phyloP scores from a whole-genome alignment of 73 alveolate species.

The Halteria grandinella region DNA sequence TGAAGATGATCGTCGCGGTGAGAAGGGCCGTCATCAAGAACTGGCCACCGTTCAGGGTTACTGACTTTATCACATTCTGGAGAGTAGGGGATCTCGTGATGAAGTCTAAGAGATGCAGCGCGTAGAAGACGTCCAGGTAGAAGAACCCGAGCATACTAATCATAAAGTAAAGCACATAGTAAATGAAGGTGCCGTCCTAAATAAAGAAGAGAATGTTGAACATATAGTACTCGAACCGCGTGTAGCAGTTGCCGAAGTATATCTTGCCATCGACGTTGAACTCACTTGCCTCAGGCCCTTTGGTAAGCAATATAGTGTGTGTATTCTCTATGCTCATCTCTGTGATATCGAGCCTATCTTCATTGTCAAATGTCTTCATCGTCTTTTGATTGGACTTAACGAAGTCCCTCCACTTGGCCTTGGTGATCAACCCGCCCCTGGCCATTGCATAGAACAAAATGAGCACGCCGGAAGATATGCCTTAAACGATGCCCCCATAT shows the following conservation, averaged over 20 bases:
- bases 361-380: conserved; percentile 28
- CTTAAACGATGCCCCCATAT: conserved; percentile 23
- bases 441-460: conserved; percentile 53
- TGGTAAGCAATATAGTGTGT: conserved; percentile 6
- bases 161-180: conserved; percentile 57
- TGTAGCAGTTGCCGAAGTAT: conserved; percentile 59
- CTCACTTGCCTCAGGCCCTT: conserved; percentile 64
- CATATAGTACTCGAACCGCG: conserved; percentile 48
- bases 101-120: conserved; percentile 63
- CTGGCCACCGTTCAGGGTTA: conserved; percentile 21
- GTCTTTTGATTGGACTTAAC: neutral
- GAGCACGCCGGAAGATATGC: conserved; percentile 7
- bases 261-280: conserved; percentile 45
- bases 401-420: conserved; percentile 56
- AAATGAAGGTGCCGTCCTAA: conserved; percentile 56
- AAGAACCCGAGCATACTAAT: conserved; percentile 55
- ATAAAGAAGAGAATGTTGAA: conserved; percentile 41
- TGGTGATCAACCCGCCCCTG: conserved; percentile 48
- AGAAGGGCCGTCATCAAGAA: conserved; percentile 50
- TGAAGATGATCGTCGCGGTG: conserved; percentile 24
- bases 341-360: conserved; percentile 31
- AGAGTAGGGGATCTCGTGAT: conserved; percentile 26
- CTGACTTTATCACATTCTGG: conserved; percentile 45
- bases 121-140: conserved; percentile 31
- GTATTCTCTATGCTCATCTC: conserved; percentile 58